These are phyloP conservation scores for Phytophthora pisi DNA, from an alignment of 352 stramenopile genomes.

Conservation along the genomic window DNA sequence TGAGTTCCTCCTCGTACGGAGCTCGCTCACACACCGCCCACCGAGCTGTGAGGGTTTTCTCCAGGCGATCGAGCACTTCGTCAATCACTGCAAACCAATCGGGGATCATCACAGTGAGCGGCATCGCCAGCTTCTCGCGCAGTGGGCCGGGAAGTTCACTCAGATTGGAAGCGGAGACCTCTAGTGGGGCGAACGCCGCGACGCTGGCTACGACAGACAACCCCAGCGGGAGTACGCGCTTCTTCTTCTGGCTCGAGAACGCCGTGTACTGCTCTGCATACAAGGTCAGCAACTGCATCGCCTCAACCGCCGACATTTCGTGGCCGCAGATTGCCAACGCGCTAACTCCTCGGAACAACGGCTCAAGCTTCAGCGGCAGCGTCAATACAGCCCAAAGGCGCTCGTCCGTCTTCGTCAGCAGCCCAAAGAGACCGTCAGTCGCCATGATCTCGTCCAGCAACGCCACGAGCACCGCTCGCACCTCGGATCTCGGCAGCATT, in stretches of 20 bases:
- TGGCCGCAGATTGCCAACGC: slow-evolving; percentile 22
- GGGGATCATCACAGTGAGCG: slow-evolving; percentile 12
- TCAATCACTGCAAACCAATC: slow-evolving; percentile 22
- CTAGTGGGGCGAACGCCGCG: slow-evolving; percentile 9
- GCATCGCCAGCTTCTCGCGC: slow-evolving; percentile 10
- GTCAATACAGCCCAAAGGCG: slow-evolving; percentile 25
- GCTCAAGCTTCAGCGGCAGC: slow-evolving; percentile 36
- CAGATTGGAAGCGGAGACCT: slow-evolving; percentile 1
- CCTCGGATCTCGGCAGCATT: slow-evolving; percentile 17
- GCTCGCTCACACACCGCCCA: slow-evolving; percentile 26
- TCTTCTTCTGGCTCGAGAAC: slow-evolving; percentile 1
- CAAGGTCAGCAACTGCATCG: slow-evolving; percentile 21
- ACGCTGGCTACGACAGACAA: slow-evolving; percentile 28
- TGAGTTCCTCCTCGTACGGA: slow-evolving; percentile 18
- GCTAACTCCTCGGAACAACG: slow-evolving; percentile 31
- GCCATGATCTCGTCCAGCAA: slow-evolving; percentile 32
- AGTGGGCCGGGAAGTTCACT: slow-evolving; percentile 13
- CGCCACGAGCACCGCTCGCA: slow-evolving; percentile 16
- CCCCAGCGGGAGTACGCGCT: slow-evolving; percentile 5
- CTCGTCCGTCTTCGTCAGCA: slow-evolving; percentile 17
- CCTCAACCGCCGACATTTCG: slow-evolving; percentile 15
- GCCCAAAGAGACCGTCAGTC: slow-evolving; percentile 28
- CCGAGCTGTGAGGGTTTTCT: slow-evolving; percentile 14
- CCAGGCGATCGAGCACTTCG: slow-evolving; percentile 27
- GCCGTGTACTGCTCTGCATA: slow-evolving; percentile 24